Percentiles rank a stretch among this genome's conserved stretches.
These are phyloP conservation scores for Ustilago lituana DNA, from an alignment of 1,284 basidiomycete genomes.

Conservation along the genomic window DNA sequence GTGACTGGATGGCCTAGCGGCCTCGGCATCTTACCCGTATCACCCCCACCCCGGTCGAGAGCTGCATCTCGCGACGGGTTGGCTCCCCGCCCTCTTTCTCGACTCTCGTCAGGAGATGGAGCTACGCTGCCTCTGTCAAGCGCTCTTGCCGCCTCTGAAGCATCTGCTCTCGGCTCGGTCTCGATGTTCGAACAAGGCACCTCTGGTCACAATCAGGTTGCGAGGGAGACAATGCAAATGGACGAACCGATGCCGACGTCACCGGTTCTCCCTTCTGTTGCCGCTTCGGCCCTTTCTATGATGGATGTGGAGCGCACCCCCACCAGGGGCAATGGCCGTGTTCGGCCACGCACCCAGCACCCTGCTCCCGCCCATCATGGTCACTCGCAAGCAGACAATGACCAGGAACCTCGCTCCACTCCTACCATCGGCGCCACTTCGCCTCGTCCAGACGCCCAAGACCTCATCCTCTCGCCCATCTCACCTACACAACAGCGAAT, in stretches of 20 bases:
- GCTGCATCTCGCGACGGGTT: slow-evolving; percentile 8
- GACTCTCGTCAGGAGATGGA: no score
- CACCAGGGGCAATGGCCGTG: slow-evolving; percentile 20
- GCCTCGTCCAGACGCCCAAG: slow-evolving; percentile 2
- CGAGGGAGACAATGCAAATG: no score
- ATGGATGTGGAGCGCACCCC: slow-evolving; percentile 43
- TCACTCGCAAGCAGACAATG: background rate
- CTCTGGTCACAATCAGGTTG: background rate
- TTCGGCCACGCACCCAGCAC: background rate
- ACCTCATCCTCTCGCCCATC: slow-evolving; percentile 25
- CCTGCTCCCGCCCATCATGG: background rate
- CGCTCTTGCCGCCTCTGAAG: no score
- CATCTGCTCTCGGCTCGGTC: no score
- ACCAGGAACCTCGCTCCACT: slow-evolving; percentile 23
- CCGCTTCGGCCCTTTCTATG: background rate
- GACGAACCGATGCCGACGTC: slow-evolving; percentile 28
- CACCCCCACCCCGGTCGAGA: slow-evolving; percentile 22
- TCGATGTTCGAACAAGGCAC: no score
- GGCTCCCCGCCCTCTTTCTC: slow-evolving; percentile 12
- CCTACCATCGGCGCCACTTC: slow-evolving; percentile 14
- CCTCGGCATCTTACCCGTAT: slow-evolving; percentile 25
- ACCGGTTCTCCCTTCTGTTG: slow-evolving; percentile 1
- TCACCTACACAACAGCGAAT: slow-evolving; percentile 29
- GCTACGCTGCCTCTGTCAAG: no score
- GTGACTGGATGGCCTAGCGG: slow-evolving; percentile 9